A percentile compares a stretch with the other conserved stretches of the same genome.
phyloP scores from a whole-genome alignment of 495 filamentous ascomycete species.

The Tuber magnatum region DNA sequence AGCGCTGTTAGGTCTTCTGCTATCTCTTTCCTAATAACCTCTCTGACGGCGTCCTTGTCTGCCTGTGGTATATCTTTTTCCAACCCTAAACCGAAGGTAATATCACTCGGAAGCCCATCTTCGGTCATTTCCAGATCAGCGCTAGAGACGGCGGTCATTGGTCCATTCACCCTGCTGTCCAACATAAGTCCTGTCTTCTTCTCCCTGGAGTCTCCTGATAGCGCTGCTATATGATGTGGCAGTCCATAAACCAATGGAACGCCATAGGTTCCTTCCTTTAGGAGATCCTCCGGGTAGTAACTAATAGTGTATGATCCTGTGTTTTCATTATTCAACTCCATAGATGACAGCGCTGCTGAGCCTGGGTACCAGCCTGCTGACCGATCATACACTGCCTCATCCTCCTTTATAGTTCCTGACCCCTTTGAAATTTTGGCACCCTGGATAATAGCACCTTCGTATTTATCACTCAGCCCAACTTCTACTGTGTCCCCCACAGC shows the following conservation, averaged over 20 bases:
- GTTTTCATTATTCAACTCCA: constrained; percentile 51
- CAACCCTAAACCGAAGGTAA: constrained; percentile 45
- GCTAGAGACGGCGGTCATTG: constrained; percentile 60
- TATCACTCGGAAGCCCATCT: constrained; percentile 56
- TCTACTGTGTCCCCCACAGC: not conserved
- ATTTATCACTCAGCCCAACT: not conserved
- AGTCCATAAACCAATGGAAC: constrained; percentile 79
- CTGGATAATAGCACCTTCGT: constrained; percentile 58
- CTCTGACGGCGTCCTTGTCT: constrained; percentile 3
- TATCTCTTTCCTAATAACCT: constrained; percentile 3
- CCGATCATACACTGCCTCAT: constrained; percentile 54
- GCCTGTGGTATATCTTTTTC: not conserved
- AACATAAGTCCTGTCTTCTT: constrained; percentile 47
- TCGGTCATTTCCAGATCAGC: constrained; percentile 74
- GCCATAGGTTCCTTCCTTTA: constrained; percentile 34
- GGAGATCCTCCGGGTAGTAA: constrained; percentile 44
- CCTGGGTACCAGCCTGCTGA: constrained; percentile 66
- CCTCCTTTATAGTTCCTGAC: constrained; percentile 49
- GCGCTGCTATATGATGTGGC: constrained; percentile 74
- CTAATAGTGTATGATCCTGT: constrained; percentile 63
- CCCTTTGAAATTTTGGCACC: constrained; percentile 54
- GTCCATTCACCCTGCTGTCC: constrained; percentile 53
- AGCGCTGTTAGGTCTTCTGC: not conserved
- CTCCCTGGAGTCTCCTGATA: constrained; percentile 46
- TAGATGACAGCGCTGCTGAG: constrained; percentile 49